Percentiles rank a stretch among this genome's conserved stretches.
Evolutionary conservation across 371 early-diverging fungal genomes (phyloP).

Genomic region (Mortierella sp.): DNA sequence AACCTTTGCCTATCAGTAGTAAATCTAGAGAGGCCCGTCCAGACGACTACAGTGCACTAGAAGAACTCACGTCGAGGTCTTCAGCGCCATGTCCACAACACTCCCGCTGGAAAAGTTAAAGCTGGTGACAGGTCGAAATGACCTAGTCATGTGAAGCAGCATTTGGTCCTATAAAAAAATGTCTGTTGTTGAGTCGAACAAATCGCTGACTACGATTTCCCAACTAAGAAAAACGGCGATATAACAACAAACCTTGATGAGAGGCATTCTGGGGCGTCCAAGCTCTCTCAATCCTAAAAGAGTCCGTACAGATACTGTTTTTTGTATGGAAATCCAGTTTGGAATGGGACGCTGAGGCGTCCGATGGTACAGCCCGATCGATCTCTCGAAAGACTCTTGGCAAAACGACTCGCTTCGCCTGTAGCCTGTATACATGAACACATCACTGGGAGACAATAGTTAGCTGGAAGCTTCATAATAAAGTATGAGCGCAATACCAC

Average conservation of each 20-base stretch:
- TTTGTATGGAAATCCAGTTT: slow-evolving; percentile 2
- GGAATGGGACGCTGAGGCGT: background rate
- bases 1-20: background rate
- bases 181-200: background rate
- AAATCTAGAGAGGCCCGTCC: background rate
- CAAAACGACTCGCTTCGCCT: background rate
- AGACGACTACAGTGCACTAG: background rate
- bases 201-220: too few relatives aligned
- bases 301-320: slow-evolving; percentile 16
- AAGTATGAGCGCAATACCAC: background rate
- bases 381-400: slow-evolving; percentile 26
- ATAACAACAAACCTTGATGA: slow-evolving; percentile 25
- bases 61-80: slow-evolving; percentile 23
- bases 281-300: slow-evolving; percentile 22
- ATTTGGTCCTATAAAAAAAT: slow-evolving; percentile 17
- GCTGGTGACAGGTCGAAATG: slow-evolving; percentile 27
- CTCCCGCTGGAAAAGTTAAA: slow-evolving; percentile 53
- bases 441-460: slow-evolving; percentile 19
- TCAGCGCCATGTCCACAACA: slow-evolving; percentile 50
- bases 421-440: slow-evolving; percentile 17
- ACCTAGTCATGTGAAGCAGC: slow-evolving; percentile 8
- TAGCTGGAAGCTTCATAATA: background rate
- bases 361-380: slow-evolving; percentile 19
- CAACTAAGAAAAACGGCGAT: background rate
- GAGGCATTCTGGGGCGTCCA: background rate